Conservation (phyloP, 371 early-diverging fungal genomes). For the Mortierella sp. region DNA sequence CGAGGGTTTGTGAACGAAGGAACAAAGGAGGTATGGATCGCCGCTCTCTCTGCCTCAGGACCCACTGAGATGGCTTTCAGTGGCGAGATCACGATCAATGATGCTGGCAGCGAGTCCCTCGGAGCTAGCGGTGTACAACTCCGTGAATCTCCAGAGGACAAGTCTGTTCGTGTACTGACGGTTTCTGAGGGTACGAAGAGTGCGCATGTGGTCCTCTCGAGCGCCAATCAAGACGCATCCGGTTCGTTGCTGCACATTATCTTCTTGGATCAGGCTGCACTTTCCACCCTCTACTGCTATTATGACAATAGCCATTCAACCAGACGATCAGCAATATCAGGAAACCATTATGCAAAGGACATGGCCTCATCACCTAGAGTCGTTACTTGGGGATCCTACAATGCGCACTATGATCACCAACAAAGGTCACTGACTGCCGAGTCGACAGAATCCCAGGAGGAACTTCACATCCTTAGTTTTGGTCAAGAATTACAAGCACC, state of each 20-base stretch:
- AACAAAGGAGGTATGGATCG: slow-evolving; percentile 73
- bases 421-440: slow-evolving; percentile 35
- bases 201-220: slow-evolving; percentile 19
- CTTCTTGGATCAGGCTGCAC: slow-evolving; percentile 22
- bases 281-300: slow-evolving; percentile 39
- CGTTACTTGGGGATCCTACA: slow-evolving; percentile 61
- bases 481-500: not conserved
- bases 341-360: not conserved
- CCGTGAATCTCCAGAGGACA: slow-evolving; percentile 63
- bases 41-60: slow-evolving; percentile 66
- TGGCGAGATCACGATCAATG: slow-evolving; percentile 52
- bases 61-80: slow-evolving; percentile 67
- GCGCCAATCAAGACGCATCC: not conserved
- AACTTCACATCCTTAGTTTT: slow-evolving; percentile 23
- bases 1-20: slow-evolving; percentile 39
- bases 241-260: slow-evolving; percentile 26
- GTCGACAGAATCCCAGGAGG: slow-evolving; percentile 18
- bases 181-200: slow-evolving; percentile 28
- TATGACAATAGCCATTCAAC: slow-evolving; percentile 31
- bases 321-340: too few relatives aligned
- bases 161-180: slow-evolving; percentile 15
- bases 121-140: slow-evolving; percentile 58
- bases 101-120: slow-evolving; percentile 56
- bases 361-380: slow-evolving; percentile 23
- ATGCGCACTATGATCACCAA: slow-evolving; percentile 32